Evolutionary conservation across 768 basidiomycete species (phyloP).

Genomic region (Hirschioporus abietinus): DNA sequence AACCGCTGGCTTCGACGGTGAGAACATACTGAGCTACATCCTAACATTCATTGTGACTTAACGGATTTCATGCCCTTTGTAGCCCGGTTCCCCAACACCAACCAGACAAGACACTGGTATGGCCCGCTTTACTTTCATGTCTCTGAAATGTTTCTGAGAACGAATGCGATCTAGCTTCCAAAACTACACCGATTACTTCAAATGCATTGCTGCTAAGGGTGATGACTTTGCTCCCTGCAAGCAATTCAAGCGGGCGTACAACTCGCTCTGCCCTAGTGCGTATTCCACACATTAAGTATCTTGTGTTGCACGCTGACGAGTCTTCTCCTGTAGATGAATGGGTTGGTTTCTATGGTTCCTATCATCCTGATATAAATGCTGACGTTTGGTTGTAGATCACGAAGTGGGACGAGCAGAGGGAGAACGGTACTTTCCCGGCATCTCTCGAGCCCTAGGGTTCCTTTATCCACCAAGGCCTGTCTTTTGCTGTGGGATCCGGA

Average conservation of each 20-base stretch:
- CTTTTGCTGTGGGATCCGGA: neutral
- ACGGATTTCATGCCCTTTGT: slow-evolving; percentile 15
- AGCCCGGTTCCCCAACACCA: slow-evolving; percentile 88
- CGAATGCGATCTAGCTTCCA: slow-evolving; percentile 57
- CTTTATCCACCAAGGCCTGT: neutral
- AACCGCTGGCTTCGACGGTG: slow-evolving; percentile 93
- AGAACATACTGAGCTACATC: slow-evolving; percentile 17
- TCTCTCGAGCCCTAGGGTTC: slow-evolving; percentile 67
- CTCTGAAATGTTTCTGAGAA: slow-evolving; percentile 3
- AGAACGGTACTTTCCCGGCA: slow-evolving; percentile 87
- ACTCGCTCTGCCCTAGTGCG: slow-evolving; percentile 97
- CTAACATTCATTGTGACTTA: slow-evolving; percentile 2
- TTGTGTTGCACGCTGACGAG: slow-evolving; percentile 10
- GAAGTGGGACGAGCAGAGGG: slow-evolving; percentile 94
- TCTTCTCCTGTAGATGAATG: slow-evolving; percentile 67
- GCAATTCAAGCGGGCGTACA: slow-evolving; percentile 94
- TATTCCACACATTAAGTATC: slow-evolving; percentile 20
- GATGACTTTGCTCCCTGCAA: slow-evolving; percentile 99
- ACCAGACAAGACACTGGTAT: slow-evolving; percentile 97
- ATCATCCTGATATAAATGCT: neutral
- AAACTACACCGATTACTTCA: slow-evolving; percentile 98
- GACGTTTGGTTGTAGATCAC: slow-evolving; percentile 45
- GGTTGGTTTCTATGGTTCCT: slow-evolving; percentile 41
- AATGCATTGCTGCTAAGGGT: slow-evolving; percentile 94
- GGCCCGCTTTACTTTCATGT: neutral